These are phyloP conservation scores for Coemansia guatemalensis DNA, from an alignment of 192 early-diverging fungal species.

Conservation along the genomic window DNA sequence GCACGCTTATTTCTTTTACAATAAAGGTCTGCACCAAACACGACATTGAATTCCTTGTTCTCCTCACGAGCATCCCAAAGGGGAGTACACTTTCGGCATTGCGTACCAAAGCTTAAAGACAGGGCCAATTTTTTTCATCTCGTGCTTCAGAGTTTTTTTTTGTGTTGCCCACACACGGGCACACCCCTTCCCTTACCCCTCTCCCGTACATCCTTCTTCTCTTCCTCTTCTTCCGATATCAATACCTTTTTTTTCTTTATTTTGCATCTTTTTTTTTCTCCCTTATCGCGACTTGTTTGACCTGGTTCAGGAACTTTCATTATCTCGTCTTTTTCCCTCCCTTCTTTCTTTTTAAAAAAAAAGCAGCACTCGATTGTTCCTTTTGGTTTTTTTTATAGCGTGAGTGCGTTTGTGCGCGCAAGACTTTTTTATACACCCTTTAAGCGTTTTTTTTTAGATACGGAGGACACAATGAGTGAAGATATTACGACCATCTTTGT, in stretches of 20 bases:
- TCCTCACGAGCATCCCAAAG: no score
- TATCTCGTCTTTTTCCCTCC: neutral
- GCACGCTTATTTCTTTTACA: no score
- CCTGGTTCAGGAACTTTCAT: slow-evolving; percentile 5
- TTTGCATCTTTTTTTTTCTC: slow-evolving; percentile 6
- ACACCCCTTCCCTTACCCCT: slow-evolving; percentile 12
- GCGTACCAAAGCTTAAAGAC: no score
- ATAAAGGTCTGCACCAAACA: no score
- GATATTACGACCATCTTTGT: slow-evolving; percentile 99
- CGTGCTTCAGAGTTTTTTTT: slow-evolving; percentile 9
- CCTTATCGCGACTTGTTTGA: no score
- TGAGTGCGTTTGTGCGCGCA: slow-evolving; percentile 4
- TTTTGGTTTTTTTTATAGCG: slow-evolving; percentile 4
- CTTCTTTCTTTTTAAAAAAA: neutral
- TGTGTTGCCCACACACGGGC: neutral
- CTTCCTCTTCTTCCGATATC: slow-evolving; percentile 15
- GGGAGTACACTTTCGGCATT: no score
- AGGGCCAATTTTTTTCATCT: no score
- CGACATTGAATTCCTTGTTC: no score
- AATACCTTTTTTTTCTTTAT: slow-evolving; percentile 4
- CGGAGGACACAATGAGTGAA: slow-evolving; percentile 50
- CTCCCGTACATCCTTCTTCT: slow-evolving; percentile 9
- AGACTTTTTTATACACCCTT: neutral
- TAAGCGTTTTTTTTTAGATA: neutral
- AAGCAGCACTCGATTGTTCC: neutral